Evolutionary conservation across 352 stramenopile species (phyloP).

Genomic region (Phytophthora macrochlamydospora): DNA sequence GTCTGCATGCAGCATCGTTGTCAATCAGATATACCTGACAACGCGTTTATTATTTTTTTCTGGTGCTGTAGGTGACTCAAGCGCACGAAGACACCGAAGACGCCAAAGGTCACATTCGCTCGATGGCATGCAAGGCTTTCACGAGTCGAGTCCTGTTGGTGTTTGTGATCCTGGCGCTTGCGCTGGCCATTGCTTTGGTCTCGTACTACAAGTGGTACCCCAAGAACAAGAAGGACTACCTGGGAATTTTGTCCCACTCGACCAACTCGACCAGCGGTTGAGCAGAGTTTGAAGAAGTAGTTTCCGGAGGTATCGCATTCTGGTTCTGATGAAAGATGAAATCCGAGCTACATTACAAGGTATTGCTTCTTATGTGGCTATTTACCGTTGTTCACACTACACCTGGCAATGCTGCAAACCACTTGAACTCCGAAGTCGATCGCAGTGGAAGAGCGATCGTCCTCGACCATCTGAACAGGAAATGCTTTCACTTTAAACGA

Average conservation of each 20-base stretch:
- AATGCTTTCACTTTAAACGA: conserved; percentile 44
- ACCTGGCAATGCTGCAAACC: conserved; percentile 8
- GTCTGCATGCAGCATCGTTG: conserved; percentile 6
- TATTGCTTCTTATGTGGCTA: too few species aligned
- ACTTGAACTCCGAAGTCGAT: conserved; percentile 7
- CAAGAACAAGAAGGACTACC: conserved; percentile 68
- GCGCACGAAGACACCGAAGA: conserved; percentile 68
- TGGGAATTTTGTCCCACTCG: conserved; percentile 52
- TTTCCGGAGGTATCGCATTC: too few species aligned
- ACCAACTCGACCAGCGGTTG: conserved; percentile 21
- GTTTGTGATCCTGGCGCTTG: conserved; percentile 65
- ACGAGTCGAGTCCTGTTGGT: conserved; percentile 67
- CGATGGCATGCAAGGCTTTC: conserved; percentile 62
- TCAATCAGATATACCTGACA: neutral
- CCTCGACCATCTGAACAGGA: neutral
- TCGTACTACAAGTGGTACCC: conserved; percentile 86
- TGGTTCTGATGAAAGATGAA: too few species aligned
- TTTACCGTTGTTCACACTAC: neutral
- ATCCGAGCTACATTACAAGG: too few species aligned
- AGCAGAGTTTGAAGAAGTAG: neutral
- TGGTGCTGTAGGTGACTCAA: conserved; percentile 52
- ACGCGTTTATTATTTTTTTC: neutral
- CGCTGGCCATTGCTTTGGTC: conserved; percentile 58
- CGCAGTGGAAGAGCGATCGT: conserved; percentile 30
- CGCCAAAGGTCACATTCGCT: conserved; percentile 54